Evolutionary conservation across 2,329 filamentous ascomycete species (phyloP), one percentile per base, ranked within the genome.

Genomic region (Paramyrothecium roridum): DNA sequence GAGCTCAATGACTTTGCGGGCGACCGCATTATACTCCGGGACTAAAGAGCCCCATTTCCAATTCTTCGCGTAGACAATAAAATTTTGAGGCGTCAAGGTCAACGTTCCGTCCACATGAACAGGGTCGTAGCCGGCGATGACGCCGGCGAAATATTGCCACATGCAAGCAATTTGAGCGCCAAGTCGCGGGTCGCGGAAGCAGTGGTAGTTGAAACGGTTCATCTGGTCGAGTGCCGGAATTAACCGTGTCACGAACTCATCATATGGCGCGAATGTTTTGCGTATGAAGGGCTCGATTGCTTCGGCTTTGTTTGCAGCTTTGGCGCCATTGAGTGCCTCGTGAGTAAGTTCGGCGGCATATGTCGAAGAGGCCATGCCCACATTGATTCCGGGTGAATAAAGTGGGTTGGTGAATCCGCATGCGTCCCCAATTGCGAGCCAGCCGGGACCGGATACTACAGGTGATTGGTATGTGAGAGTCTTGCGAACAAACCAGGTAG

Each of bases 401-500:
- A 53, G 43, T n/a, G 51, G 51, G 13, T 53, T 53, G 17, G 51
- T 53, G 26, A 53, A 53, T 12, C 51, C 51, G 33, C 37, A 46
- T 8, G 51, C 51, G 23, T 53, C 51, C 16, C 51, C 51, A 48
- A 53, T 53, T 16, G 51, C 40, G 22, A 53, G 20, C 51, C 51
- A 53, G 21, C 51, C 51, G 20, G 51, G 51, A 13, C 51, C 51
- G 21, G 51, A 53, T n/a, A 53, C 37, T 19, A 53, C 51, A 47
- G 51, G 51, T 26, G 51, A 53, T 43, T 53, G 51, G 23, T 53
- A 53, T 26, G 51, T 53, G 17, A 53, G 43, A 21, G 34, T 47
- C 51, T 53, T 53, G 37, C 51, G 51, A 43, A 53, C 45, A 19
- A 46, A 53, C 51, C 51, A 53, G 19, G 40, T 53, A 13, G 51